phyloP scores from a whole-genome alignment of 1,284 basidiomycete genomes.

The Coniferiporia sulphurascens region DNA sequence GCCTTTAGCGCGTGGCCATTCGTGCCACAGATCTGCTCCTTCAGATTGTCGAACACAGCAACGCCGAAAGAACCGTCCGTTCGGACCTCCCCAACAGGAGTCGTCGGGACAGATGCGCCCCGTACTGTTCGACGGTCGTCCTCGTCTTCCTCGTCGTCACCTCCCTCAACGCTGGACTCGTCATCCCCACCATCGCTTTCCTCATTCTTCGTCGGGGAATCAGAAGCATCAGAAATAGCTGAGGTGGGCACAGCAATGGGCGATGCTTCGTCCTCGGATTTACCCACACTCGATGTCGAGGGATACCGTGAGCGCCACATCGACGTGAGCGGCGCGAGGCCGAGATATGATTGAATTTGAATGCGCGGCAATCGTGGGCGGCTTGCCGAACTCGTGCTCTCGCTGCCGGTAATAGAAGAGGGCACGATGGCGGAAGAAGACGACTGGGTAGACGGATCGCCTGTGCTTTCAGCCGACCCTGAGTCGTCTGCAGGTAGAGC shows the following conservation, averaged over 20 bases:
- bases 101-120: slow-evolving; percentile 18
- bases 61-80: slow-evolving; percentile 2
- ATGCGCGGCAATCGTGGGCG: slow-evolving; percentile 14
- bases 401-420: not conserved
- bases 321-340: slow-evolving; percentile 14
- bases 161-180: slow-evolving; percentile 13
- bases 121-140: slow-evolving; percentile 60
- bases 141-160: slow-evolving; percentile 42
- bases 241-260: too few relatives aligned
- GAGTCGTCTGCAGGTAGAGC: not conserved
- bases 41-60: slow-evolving; percentile 1
- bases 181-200: too few relatives aligned
- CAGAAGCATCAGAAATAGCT: not conserved
- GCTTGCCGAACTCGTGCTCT: not conserved
- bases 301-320: slow-evolving; percentile 16
- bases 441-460: not conserved
- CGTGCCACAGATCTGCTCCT: not conserved
- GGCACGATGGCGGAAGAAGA: slow-evolving; percentile 1
- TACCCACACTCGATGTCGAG: slow-evolving; percentile 19
- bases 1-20: not conserved
- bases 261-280: slow-evolving; percentile 7
- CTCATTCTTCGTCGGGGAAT: not conserved
- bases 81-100: slow-evolving; percentile 30
- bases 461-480: not conserved
- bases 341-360: slow-evolving; percentile 15